phyloP scores from a whole-genome alignment of 257 asterid species.

The Ilex asprella region DNA sequence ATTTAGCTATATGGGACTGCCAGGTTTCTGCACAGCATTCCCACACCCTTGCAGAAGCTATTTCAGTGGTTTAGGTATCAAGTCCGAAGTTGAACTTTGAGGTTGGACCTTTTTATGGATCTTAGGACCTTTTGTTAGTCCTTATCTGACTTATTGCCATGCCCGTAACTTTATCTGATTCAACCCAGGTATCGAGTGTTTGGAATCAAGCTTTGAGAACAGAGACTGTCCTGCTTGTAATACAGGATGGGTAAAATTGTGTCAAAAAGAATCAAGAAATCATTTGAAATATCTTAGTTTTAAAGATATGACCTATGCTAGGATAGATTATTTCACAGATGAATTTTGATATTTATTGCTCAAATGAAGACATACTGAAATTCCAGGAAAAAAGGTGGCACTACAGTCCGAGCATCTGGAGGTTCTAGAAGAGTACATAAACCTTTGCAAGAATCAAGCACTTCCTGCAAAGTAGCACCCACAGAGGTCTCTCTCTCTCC shows the following conservation, averaged over 20 bases:
- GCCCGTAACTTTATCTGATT: no score
- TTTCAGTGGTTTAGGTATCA: no score
- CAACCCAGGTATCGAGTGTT: no score
- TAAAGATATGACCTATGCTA: neutral
- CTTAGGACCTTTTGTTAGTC: no score
- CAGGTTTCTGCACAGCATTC: no score
- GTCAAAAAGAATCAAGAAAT: neutral
- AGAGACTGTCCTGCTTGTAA: neutral
- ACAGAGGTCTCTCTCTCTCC: conserved; percentile 40
- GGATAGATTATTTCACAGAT: neutral
- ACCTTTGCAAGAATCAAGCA: conserved; percentile 49
- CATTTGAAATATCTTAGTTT: neutral
- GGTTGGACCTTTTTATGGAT: no score
- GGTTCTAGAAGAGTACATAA: conserved; percentile 47
- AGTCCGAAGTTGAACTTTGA: no score
- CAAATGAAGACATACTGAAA: neutral
- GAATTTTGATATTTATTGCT: neutral
- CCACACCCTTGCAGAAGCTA: no score
- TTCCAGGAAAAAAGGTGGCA: conserved; percentile 51
- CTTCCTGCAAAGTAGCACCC: conserved; percentile 35
- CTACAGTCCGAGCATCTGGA: conserved; percentile 26
- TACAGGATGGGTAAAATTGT: neutral
- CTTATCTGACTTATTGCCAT: no score
- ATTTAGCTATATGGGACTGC: no score
- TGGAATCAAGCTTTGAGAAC: neutral